phyloP scores from a whole-genome alignment of 2,329 filamentous ascomycete genomes.

The Didymella arachidicola region DNA sequence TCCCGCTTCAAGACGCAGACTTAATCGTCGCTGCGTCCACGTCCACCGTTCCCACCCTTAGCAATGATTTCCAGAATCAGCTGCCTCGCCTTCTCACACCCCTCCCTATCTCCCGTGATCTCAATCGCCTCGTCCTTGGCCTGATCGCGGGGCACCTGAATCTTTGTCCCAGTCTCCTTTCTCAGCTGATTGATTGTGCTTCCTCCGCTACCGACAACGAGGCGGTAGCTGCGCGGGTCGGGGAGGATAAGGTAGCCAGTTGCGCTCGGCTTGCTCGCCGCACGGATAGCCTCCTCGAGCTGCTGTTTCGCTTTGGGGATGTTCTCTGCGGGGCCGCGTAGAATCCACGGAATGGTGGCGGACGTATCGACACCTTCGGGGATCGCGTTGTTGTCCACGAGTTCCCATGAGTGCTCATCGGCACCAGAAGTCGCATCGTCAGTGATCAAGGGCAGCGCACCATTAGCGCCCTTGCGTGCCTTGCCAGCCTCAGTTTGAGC shows the following conservation, averaged over 20 bases:
- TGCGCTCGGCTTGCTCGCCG: slow-evolving; percentile 72
- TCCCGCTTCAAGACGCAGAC: no score
- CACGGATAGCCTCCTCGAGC: slow-evolving; percentile 75
- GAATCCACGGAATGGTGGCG: slow-evolving; percentile 82
- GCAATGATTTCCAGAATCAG: slow-evolving; percentile 83
- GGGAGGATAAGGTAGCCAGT: slow-evolving; percentile 90
- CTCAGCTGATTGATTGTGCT: slow-evolving; percentile 93
- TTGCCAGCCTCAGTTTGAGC: slow-evolving; percentile 56
- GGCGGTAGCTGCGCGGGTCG: slow-evolving; percentile 85
- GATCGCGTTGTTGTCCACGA: slow-evolving; percentile 69
- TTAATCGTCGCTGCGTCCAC: slow-evolving; percentile 11
- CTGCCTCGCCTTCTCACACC: slow-evolving; percentile 85
- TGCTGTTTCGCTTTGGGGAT: slow-evolving; percentile 81
- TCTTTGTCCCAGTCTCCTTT: slow-evolving; percentile 89
- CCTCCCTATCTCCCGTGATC: slow-evolving; percentile 79
- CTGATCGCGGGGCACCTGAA: slow-evolving; percentile 89
- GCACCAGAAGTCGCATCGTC: slow-evolving; percentile 69
- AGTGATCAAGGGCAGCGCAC: slow-evolving; percentile 86
- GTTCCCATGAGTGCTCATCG: slow-evolving; percentile 82
- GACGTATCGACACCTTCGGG: slow-evolving; percentile 61
- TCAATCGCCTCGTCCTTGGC: slow-evolving; percentile 82
- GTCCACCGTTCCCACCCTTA: slow-evolving; percentile 20
- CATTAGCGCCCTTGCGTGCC: slow-evolving; percentile 63
- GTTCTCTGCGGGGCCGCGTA: slow-evolving; percentile 79
- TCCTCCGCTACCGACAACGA: slow-evolving; percentile 87